Evolutionary conservation across 2,329 filamentous ascomycete genomes (phyloP).

Genomic region (Mycosphaerella sp.): DNA sequence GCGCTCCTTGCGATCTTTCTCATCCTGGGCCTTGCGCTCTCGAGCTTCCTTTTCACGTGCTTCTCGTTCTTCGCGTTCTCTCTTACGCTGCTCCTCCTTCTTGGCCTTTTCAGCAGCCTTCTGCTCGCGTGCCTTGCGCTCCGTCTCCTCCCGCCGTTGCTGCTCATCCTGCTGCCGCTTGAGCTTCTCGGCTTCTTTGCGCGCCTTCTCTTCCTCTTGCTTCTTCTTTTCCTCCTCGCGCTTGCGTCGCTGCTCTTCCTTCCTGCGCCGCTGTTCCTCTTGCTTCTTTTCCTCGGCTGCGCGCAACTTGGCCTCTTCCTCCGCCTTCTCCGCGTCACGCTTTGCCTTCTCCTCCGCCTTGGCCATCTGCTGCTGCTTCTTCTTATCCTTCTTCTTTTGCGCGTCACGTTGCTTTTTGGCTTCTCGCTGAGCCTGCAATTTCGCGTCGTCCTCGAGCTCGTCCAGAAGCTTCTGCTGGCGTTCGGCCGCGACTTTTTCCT

Average conservation of each 20-base stretch:
- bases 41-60: conserved; percentile 67
- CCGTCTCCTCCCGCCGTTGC: conserved; percentile 75
- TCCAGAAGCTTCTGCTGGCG: conserved; percentile 85
- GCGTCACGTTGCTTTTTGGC: conserved; percentile 92
- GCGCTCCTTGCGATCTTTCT: conserved; percentile 54
- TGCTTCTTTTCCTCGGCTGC: conserved; percentile 70
- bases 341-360: conserved; percentile 86
- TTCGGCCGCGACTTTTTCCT: conserved; percentile 91
- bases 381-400: conserved; percentile 92
- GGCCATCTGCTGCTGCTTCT: conserved; percentile 77
- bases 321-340: conserved; percentile 81
- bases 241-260: conserved; percentile 86
- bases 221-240: conserved; percentile 85
- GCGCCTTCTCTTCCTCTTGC: conserved; percentile 78
- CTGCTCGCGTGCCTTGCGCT: conserved; percentile 74
- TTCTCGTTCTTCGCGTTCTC: conserved; percentile 60
- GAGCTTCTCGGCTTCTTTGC: conserved; percentile 79
- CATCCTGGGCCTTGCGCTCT: conserved; percentile 57
- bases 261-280: conserved; percentile 73
- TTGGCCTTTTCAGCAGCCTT: conserved; percentile 78
- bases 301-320: conserved; percentile 71
- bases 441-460: conserved; percentile 80
- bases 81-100: conserved; percentile 65
- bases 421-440: conserved; percentile 69
- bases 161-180: conserved; percentile 75